Evolutionary conservation across 139 green algal species (phyloP).

Genomic region (Spirogloea muscicola): DNA sequence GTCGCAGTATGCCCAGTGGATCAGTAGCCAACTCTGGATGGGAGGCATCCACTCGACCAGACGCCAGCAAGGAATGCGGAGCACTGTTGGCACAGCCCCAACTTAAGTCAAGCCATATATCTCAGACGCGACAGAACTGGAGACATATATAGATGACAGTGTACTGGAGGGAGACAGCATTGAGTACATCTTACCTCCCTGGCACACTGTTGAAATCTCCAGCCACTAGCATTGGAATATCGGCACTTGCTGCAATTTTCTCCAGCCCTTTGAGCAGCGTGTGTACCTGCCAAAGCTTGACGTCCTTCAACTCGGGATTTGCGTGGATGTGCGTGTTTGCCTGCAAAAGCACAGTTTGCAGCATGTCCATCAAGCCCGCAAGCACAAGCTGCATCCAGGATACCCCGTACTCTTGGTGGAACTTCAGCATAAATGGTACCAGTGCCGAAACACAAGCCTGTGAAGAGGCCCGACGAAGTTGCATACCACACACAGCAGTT

Average conservation of each 20-base stretch:
- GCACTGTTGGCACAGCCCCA: constrained; percentile 55
- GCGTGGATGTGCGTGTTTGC: constrained; percentile 99
- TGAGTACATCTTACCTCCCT: no score
- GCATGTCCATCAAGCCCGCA: no score
- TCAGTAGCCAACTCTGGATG: constrained; percentile 76
- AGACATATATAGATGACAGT: background rate
- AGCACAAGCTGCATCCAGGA: no score
- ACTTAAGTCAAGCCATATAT: background rate
- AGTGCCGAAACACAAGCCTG: no score
- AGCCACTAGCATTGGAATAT: constrained; percentile 67
- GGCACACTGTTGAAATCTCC: constrained; percentile 92
- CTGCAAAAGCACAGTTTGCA: constrained; percentile 17
- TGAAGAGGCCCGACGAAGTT: no score
- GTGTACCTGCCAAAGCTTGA: constrained; percentile 99
- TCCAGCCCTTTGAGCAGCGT: constrained; percentile 98
- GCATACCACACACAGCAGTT: constrained; percentile 84
- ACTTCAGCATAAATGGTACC: no score
- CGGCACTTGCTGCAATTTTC: constrained; percentile 86
- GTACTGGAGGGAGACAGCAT: background rate
- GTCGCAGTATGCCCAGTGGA: constrained; percentile 72
- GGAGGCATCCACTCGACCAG: constrained; percentile 63
- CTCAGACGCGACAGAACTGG: constrained; percentile 52
- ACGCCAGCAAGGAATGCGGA: constrained; percentile 83
- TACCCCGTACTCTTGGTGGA: no score
- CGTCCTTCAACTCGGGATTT: constrained; percentile 93